A percentile compares a stretch with the other conserved stretches of the same genome.
Conservation (phyloP, 2,329 filamentous ascomycete species). For the Cryphonectria parasitica region DNA sequence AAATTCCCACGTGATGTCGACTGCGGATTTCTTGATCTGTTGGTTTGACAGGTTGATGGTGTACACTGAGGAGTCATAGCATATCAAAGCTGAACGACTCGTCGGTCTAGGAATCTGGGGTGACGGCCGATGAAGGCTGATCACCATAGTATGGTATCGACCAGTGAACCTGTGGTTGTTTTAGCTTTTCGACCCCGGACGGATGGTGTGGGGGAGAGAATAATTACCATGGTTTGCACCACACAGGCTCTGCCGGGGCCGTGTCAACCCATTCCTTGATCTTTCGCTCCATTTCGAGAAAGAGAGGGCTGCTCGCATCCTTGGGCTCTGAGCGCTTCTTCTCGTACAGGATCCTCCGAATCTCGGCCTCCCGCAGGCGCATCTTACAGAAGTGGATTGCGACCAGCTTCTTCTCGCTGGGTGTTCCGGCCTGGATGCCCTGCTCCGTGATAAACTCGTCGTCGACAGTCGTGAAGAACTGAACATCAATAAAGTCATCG, state of each 20-base stretch:
- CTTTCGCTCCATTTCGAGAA: slow-evolving; percentile 75
- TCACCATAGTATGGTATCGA: slow-evolving; percentile 83
- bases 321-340: slow-evolving; percentile 77
- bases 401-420: slow-evolving; percentile 82
- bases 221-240: slow-evolving; percentile 80
- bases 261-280: slow-evolving; percentile 79
- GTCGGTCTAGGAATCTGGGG: slow-evolving; percentile 90
- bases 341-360: slow-evolving; percentile 83
- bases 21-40: slow-evolving; percentile 74
- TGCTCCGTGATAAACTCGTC: slow-evolving; percentile 81
- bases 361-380: slow-evolving; percentile 85
- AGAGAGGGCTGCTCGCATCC: slow-evolving; percentile 86
- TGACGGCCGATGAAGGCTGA: slow-evolving; percentile 86
- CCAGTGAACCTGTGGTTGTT: slow-evolving; percentile 58
- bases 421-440: slow-evolving; percentile 73
- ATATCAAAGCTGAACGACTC: slow-evolving; percentile 74
- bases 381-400: slow-evolving; percentile 94
- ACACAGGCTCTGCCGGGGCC: slow-evolving; percentile 69
- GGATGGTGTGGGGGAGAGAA: slow-evolving; percentile 20
- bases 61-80: slow-evolving; percentile 79
- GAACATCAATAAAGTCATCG: slow-evolving; percentile 81
- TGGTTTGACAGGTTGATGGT: slow-evolving; percentile 81
- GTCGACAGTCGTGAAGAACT: slow-evolving; percentile 80
- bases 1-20: slow-evolving; percentile 94
- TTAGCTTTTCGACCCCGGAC: slow-evolving; percentile 22